These are phyloP conservation scores for Amanita pseudoporphyria DNA, from an alignment of 768 basidiomycete species.

Conservation along the genomic window DNA sequence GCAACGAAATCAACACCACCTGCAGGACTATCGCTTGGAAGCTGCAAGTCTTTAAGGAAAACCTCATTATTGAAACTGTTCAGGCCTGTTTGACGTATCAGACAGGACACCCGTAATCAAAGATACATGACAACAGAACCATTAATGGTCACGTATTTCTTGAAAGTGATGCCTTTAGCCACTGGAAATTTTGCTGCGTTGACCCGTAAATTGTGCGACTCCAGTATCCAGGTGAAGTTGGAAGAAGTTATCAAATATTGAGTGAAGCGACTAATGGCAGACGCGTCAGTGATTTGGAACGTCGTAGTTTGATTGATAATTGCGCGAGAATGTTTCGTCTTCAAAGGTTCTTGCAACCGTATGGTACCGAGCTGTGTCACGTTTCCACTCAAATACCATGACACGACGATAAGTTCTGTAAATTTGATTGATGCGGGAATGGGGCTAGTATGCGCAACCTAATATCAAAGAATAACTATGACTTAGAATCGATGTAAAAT, in stretches of 20 bases:
- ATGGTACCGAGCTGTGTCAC: conserved; percentile 47
- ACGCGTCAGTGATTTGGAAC: conserved; percentile 47
- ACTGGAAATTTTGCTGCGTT: conserved; percentile 61
- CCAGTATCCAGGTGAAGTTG: conserved; percentile 61
- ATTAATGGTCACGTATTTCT: conserved; percentile 48
- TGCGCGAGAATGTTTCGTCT: conserved; percentile 46
- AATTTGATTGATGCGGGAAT: conserved; percentile 57
- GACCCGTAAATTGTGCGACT: conserved; percentile 46
- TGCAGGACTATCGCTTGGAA: conserved; percentile 56
- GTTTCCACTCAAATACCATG: conserved; percentile 43
- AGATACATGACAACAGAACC: conserved; percentile 23
- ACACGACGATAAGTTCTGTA: conserved; percentile 43
- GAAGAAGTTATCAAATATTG: conserved; percentile 52
- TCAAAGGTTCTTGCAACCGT: conserved; percentile 31
- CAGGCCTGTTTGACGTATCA: conserved; percentile 30
- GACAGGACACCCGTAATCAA: not conserved
- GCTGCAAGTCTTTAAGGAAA: conserved; percentile 43
- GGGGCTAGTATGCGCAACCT: conserved; percentile 62
- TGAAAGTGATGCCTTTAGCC: conserved; percentile 55
- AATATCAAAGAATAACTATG: not conserved
- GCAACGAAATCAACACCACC: conserved; percentile 63
- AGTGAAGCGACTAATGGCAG: conserved; percentile 54
- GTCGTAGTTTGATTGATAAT: conserved; percentile 48
- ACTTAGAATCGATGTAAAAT: not conserved
- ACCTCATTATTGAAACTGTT: conserved; percentile 53